These are phyloP conservation scores for Fusarium sp. DNA, from an alignment of 2,329 filamentous ascomycete species.

Conservation along the genomic window DNA sequence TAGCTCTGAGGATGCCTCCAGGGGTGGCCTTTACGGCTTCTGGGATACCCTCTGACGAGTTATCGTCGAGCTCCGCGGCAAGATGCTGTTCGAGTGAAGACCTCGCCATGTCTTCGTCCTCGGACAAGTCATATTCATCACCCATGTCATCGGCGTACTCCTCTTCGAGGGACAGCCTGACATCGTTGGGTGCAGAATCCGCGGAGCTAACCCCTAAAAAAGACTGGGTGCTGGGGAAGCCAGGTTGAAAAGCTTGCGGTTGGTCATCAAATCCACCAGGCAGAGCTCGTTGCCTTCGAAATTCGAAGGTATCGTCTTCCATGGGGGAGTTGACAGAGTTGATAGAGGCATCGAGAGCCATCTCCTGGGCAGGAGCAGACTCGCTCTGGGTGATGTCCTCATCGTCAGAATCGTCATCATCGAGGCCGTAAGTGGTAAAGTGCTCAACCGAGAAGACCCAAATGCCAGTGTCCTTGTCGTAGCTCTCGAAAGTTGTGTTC, in stretches of 20 bases:
- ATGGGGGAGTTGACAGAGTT: slow-evolving; percentile 48
- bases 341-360: slow-evolving; percentile 35
- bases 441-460: slow-evolving; percentile 97
- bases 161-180: slow-evolving; percentile 72
- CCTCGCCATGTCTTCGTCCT: slow-evolving; percentile 81
- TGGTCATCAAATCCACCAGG: slow-evolving; percentile 85
- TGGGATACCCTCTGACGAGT: slow-evolving; percentile 66
- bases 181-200: slow-evolving; percentile 77
- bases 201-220: slow-evolving; percentile 95
- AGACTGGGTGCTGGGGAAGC: slow-evolving; percentile 73
- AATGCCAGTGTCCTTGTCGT: slow-evolving; percentile 81
- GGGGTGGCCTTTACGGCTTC: slow-evolving; percentile 63
- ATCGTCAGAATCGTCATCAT: slow-evolving; percentile 76
- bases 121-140: slow-evolving; percentile 81
- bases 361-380: slow-evolving; percentile 35
- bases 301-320: slow-evolving; percentile 71
- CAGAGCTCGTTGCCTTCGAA: slow-evolving; percentile 65
- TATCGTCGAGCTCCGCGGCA: slow-evolving; percentile 78
- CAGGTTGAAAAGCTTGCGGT: slow-evolving; percentile 66
- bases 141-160: slow-evolving; percentile 69
- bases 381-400: slow-evolving; percentile 53
- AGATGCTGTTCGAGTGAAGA: slow-evolving; percentile 79
- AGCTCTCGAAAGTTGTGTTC: slow-evolving; percentile 85
- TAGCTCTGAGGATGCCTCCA: slow-evolving; percentile 72
- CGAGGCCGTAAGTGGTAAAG: slow-evolving; percentile 94